These are phyloP conservation scores for Erythrophleum fordii DNA, from an alignment of 306 rosid species.

Conservation along the genomic window DNA sequence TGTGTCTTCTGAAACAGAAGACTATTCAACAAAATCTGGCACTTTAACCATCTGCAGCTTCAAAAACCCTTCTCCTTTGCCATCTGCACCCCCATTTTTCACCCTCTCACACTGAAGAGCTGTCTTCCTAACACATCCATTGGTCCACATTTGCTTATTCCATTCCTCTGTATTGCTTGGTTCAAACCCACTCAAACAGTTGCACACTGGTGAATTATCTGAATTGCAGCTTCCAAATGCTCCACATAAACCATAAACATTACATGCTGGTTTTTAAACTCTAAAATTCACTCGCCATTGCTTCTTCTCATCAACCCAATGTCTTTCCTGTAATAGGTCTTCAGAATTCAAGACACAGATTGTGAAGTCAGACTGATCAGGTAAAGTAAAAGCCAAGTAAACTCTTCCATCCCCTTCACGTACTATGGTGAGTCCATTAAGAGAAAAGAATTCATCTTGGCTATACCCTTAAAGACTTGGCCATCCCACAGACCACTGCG, in stretches of 20 bases:
- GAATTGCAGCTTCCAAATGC: too few species aligned
- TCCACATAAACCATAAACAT: too few species aligned
- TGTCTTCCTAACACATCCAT: constrained; percentile 33
- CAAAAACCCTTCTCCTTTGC: constrained; percentile 45
- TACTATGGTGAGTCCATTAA: background rate
- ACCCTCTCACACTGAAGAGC: constrained; percentile 42
- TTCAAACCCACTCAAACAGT: constrained; percentile 51
- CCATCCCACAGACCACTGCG: constrained; percentile 46
- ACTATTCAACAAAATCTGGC: constrained; percentile 37
- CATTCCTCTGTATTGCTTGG: constrained; percentile 35
- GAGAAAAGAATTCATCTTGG: constrained; percentile 3
- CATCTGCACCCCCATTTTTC: background rate
- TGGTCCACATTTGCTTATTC: constrained; percentile 10
- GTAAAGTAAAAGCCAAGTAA: background rate
- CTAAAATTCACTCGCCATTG: too few species aligned
- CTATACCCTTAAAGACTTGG: constrained; percentile 29
- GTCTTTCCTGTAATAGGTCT: background rate
- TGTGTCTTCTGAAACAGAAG: background rate
- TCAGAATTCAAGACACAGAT: constrained; percentile 10
- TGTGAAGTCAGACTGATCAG: too few species aligned
- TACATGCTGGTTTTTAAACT: too few species aligned
- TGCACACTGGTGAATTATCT: constrained; percentile 52
- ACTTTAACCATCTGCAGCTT: constrained; percentile 42
- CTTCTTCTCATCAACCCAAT: too few species aligned
- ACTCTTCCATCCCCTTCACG: constrained; percentile 12